Evolutionary conservation across 2,329 filamentous ascomycete genomes (phyloP), one percentile per base, ranked within the genome.

Genomic region (Emmonsia crescens): DNA sequence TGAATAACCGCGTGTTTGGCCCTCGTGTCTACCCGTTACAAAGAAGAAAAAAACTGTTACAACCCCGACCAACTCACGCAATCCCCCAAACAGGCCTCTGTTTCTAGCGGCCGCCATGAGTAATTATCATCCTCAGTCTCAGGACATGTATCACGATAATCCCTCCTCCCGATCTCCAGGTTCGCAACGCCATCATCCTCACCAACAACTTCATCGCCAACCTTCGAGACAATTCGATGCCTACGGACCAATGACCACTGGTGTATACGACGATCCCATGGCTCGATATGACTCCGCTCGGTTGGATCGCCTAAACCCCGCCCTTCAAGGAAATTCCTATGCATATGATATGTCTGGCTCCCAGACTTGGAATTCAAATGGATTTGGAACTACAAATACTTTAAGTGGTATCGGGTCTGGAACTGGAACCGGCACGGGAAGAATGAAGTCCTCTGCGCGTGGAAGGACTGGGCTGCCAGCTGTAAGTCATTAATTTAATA

Each of bases 351-450:
- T 85, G 71, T 78, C 79, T 62, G 76, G 78, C n/a, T 81, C 82
- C n/a, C 88, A 91, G 71, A 86, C 87, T 24, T 96, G 91, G 91
- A 89, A 86, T 73, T 86, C 90, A 59, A 84, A 83, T 69, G 87
- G 85, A 55, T 89, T 91, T 66, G 85, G 85, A 60, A 86, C 82
- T 67, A 82, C 83, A 68, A 83, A 82, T 69, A 77, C 84, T 65
- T 81, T 92, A 67, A 86, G 85, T 79, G 83, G 68, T 76, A 82
- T 72, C 77, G 86, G 69, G 72, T 85, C 73, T 79, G 82, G 65
- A 76, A 77, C 61, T 78, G 80, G 56, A 81, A 80, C 68, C 76
- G 85, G 79, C 31, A 79, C 80, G 29, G 77, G 77, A 62, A 79
- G 82, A 66, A 76, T 83, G 71, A 85, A 84, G 74, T 79, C 82